Percentiles rank a stretch among this genome's conserved stretches.
phyloP scores from a whole-genome alignment of 371 early-diverging fungal genomes.

The Mortierella sp. region DNA sequence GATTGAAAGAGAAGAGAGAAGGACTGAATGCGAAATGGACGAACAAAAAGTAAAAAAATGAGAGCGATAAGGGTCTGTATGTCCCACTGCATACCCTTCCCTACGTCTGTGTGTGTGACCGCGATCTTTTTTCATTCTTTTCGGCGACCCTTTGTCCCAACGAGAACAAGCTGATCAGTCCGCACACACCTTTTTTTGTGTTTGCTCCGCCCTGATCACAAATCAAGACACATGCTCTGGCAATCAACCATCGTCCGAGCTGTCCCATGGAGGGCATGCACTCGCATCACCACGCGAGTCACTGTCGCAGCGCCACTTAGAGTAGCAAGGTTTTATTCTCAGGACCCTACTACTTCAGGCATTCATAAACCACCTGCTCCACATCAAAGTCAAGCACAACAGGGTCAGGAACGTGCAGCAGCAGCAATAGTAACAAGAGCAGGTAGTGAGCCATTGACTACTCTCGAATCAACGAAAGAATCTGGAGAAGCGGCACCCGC shows the following conservation, averaged over 20 bases:
- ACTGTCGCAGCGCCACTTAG: not conserved
- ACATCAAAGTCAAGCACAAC: not conserved
- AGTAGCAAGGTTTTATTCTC: slow-evolving; percentile 26
- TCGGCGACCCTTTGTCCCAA: not conserved
- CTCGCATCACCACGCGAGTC: slow-evolving; percentile 10
- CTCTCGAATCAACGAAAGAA: not conserved
- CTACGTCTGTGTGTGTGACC: not conserved
- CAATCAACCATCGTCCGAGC: slow-evolving; percentile 20
- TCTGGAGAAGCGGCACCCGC: not conserved
- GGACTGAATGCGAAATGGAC: not conserved
- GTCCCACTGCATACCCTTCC: not conserved
- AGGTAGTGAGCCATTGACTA: not conserved
- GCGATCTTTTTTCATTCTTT: not conserved
- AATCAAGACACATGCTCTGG: slow-evolving; percentile 21
- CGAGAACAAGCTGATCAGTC: slow-evolving; percentile 6
- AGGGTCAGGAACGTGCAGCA: slow-evolving; percentile 1
- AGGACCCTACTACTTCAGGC: slow-evolving; percentile 15
- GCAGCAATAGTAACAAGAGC: not conserved
- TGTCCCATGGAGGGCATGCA: slow-evolving; percentile 28
- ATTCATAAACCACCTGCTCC: not conserved
- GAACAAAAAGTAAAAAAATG: not conserved
- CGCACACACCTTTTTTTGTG: not conserved
- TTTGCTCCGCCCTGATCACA: slow-evolving; percentile 8
- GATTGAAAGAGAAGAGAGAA: not conserved
- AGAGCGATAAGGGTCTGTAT: not conserved